Evolutionary conservation across 1,284 basidiomycete genomes (phyloP).

Genomic region (Marasmius oreades): DNA sequence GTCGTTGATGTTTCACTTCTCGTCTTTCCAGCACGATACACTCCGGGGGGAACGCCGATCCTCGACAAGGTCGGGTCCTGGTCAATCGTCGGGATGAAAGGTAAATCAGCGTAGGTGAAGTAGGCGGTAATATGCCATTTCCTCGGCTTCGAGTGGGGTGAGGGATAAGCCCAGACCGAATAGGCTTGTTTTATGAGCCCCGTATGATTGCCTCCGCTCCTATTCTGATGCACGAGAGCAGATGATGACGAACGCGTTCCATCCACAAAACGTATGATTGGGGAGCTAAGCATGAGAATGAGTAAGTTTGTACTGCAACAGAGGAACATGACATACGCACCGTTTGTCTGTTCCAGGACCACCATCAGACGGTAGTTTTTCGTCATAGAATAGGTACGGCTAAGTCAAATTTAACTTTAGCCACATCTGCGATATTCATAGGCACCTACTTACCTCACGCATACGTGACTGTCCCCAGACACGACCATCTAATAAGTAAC

Average conservation of each 20-base stretch:
- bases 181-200: constrained; percentile 64
- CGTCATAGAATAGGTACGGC: constrained; percentile 68
- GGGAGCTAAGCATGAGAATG: constrained; percentile 27
- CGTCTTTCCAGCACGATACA: constrained; percentile 60
- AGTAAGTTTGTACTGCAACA: background rate
- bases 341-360: constrained; percentile 34
- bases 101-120: constrained; percentile 60
- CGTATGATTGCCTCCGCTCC: constrained; percentile 46
- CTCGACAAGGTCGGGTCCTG: constrained; percentile 47
- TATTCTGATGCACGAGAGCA: constrained; percentile 55
- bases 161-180: constrained; percentile 53
- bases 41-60: constrained; percentile 50
- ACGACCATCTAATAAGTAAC: constrained; percentile 42
- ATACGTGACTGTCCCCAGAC: constrained; percentile 65
- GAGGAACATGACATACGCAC: constrained; percentile 26
- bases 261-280: constrained; percentile 56
- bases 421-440: constrained; percentile 8
- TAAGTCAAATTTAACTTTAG: constrained; percentile 19
- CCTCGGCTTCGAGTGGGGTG: constrained; percentile 42
- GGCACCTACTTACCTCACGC: constrained; percentile 50
- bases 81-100: constrained; percentile 55
- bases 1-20: constrained; percentile 38
- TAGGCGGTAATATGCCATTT: constrained; percentile 66
- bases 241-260: constrained; percentile 50
- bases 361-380: constrained; percentile 46